These are phyloP conservation scores for Cryptosporidium baileyi DNA, from an alignment of 169 alveolate species.

Conservation along the genomic window DNA sequence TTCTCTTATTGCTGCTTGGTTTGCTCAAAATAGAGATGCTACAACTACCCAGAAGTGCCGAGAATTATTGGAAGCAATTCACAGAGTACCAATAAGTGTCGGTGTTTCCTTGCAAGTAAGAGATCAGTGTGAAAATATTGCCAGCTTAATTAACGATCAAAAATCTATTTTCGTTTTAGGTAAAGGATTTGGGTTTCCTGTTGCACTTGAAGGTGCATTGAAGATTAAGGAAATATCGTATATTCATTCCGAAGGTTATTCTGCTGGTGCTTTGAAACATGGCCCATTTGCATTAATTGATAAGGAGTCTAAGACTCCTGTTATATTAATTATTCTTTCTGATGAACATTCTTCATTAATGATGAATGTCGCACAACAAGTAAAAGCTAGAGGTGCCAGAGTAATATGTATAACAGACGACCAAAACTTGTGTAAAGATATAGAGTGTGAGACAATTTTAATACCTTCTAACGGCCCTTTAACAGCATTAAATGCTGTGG, in stretches of 20 bases:
- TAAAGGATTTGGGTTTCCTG: constrained; percentile 90
- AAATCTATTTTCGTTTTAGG: constrained; percentile 80
- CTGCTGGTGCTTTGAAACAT: constrained; percentile 94
- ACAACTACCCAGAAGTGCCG: constrained; percentile 69
- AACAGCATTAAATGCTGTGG: constrained; percentile 84
- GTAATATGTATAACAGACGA: constrained; percentile 89
- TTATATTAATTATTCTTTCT: constrained; percentile 86
- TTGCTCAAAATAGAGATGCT: constrained; percentile 79
- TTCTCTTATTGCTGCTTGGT: constrained; percentile 86
- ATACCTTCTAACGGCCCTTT: constrained; percentile 82
- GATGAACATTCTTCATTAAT: constrained; percentile 86
- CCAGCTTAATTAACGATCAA: constrained; percentile 70
- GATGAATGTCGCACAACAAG: constrained; percentile 89
- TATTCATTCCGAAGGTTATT: constrained; percentile 94
- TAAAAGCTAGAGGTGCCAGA: constrained; percentile 91
- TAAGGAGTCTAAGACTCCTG: constrained; percentile 82
- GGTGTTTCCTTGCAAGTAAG: constrained; percentile 75
- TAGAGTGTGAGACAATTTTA: constrained; percentile 83
- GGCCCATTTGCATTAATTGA: constrained; percentile 95
- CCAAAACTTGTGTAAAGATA: constrained; percentile 78
- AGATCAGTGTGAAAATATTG: constrained; percentile 72
- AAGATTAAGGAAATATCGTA: constrained; percentile 94
- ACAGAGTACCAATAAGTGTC: constrained; percentile 77
- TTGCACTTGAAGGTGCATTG: constrained; percentile 96
- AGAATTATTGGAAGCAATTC: constrained; percentile 73